phyloP scores from a whole-genome alignment of 768 basidiomycete species.

The Mrakia blollopis region DNA sequence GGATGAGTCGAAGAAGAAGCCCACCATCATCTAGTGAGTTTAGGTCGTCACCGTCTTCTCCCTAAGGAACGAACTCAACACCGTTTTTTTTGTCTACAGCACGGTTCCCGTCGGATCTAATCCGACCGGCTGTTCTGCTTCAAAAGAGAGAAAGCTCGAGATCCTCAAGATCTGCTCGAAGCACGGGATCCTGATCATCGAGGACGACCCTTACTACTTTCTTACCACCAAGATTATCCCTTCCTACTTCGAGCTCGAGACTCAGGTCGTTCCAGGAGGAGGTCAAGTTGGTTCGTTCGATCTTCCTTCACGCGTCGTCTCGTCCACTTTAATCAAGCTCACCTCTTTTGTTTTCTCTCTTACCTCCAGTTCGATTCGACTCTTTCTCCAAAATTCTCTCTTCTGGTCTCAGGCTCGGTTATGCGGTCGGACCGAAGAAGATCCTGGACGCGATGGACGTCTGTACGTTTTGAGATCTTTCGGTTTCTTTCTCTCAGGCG shows the following conservation, averaged over 20 bases:
- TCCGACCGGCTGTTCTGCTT: slow-evolving; percentile 75
- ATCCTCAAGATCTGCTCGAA: slow-evolving; percentile 66
- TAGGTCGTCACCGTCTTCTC: background rate
- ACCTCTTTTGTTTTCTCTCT: background rate
- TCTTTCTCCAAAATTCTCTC: slow-evolving; percentile 73
- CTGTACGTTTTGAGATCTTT: background rate
- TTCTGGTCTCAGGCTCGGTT: slow-evolving; percentile 53
- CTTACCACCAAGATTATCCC: slow-evolving; percentile 60
- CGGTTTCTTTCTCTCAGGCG: too few relatives aligned
- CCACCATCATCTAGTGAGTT: slow-evolving; percentile 63
- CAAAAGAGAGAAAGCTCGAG: slow-evolving; percentile 60
- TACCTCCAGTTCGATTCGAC: slow-evolving; percentile 63
- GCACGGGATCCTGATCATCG: slow-evolving; percentile 74
- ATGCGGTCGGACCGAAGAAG: slow-evolving; percentile 65
- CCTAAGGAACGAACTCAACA: too few relatives aligned
- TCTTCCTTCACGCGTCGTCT: background rate
- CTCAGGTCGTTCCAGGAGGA: slow-evolving; percentile 53
- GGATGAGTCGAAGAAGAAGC: slow-evolving; percentile 65
- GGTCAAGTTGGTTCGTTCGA: slow-evolving; percentile 57
- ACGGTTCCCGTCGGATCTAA: slow-evolving; percentile 63
- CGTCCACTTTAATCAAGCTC: background rate
- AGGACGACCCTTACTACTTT: slow-evolving; percentile 56
- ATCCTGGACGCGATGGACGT: slow-evolving; percentile 66
- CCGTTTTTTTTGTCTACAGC: too few relatives aligned
- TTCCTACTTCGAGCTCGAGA: slow-evolving; percentile 78